A percentile compares a stretch with the other conserved stretches of the same genome.
Evolutionary conservation across 768 basidiomycete species (phyloP).

Genomic region (Leucogyrophana mollusca): DNA sequence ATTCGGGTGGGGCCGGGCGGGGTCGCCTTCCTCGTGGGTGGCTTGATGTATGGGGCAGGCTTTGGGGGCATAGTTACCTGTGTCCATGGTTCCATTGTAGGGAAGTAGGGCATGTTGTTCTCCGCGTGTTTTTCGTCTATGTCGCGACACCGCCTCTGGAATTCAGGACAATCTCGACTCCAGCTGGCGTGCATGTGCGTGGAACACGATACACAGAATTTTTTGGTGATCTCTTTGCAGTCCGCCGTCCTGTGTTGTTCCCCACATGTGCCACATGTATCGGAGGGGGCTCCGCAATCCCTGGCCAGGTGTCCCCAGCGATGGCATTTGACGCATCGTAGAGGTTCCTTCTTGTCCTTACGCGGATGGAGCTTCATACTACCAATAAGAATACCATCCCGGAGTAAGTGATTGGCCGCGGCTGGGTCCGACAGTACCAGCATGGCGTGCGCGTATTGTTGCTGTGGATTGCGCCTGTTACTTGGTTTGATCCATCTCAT

Average conservation of each 20-base stretch:
- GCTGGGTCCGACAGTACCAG: background rate
- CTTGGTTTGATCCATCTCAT: conserved; percentile 2
- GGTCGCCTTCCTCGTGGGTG: background rate
- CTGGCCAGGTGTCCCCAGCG: conserved; percentile 1
- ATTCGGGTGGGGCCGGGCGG: too few species aligned
- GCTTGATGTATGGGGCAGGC: background rate
- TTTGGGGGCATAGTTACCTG: conserved; percentile 3
- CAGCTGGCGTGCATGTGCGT: conserved; percentile 3
- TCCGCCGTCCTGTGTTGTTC: background rate
- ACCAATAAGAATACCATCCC: background rate
- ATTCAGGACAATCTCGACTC: conserved; percentile 8
- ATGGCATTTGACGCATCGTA: conserved; percentile 1
- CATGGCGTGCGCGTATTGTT: background rate
- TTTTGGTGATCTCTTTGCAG: background rate
- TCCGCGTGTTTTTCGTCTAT: conserved; percentile 3
- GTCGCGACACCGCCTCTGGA: background rate
- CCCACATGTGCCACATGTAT: background rate
- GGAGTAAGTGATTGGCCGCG: background rate
- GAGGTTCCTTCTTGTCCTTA: conserved; percentile 1
- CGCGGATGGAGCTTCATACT: conserved; percentile 3
- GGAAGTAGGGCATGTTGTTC: conserved; percentile 14
- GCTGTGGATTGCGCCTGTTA: fast-evolving
- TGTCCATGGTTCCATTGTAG: conserved; percentile 10
- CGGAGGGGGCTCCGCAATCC: background rate
- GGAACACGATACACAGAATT: background rate